Evolutionary conservation across 768 basidiomycete species (phyloP), one percentile per base, ranked within the genome.

Genomic region (Tephrocybe sp.): DNA sequence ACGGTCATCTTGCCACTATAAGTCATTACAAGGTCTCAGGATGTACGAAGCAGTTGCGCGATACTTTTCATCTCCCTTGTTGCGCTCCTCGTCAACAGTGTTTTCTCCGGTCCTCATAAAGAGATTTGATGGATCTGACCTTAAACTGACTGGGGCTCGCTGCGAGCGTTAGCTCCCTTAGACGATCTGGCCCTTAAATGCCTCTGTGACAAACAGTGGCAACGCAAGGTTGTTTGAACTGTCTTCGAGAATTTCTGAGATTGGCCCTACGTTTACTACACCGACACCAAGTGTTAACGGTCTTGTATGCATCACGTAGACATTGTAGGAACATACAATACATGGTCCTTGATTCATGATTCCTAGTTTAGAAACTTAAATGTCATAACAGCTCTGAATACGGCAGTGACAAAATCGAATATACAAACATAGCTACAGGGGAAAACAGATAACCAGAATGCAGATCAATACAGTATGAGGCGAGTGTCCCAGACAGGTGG

Each of bases 191-290:
- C n/a, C 68, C 55, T 65, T 77, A 58, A 69, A 66, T 18, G 74
- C 75, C 6, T 57, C 70, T 8, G 67, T 78, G 15, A 75, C 63
- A 26, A 77, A 78, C 62, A 67, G 58, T 24, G 73, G 74, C 21
- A n/a, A n/a, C n/a, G n/a, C n/a, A n/a, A n/a, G n/a, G n/a, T n/a
- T n/a, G n/a, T n/a, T n/a, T n/a, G 52, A 68, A 32, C 68, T 73
- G 49, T 59, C 62, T 41, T 63, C 75, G 56, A 76, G 70, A 62
- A 58, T 77, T 42, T 67, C 77, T 63, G 75, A 73, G 58, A 75
- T 73, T 55, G 72, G 66, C n/a, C 76, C 76, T 15, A 70, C 77
- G 48, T 67, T 77, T 45, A 73, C 74, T 56, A 61, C 58, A 44
- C 62, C 68, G 30, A 60, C 71, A 17, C 74, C 74, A 3, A 74